phyloP scores from a whole-genome alignment of 2,329 filamentous ascomycete species.

The Emmonsiellopsis sp. region DNA sequence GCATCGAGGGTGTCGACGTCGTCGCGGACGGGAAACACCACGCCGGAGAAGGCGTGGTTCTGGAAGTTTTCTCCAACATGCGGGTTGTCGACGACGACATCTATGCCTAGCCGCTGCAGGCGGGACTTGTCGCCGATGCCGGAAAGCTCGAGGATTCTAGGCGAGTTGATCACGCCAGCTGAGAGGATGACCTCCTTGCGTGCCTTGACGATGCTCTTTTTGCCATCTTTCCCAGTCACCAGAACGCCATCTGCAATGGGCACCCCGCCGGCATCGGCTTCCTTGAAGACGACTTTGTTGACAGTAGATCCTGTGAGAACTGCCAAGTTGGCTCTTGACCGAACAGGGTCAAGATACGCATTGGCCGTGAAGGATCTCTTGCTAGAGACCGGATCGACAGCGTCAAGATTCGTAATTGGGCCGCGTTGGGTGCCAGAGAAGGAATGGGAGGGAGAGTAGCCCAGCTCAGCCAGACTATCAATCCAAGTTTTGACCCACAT shows the following conservation, averaged over 20 bases:
- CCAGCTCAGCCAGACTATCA: slow-evolving; percentile 7
- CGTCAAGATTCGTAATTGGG: slow-evolving; percentile 25
- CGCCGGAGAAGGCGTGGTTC: slow-evolving; percentile 33
- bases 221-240: slow-evolving; percentile 18
- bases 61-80: slow-evolving; percentile 44
- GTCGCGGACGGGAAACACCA: slow-evolving; percentile 20
- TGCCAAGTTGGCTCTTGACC: neutral
- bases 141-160: slow-evolving; percentile 49
- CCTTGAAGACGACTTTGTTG: neutral
- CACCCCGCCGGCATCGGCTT: neutral
- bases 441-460: slow-evolving; percentile 6
- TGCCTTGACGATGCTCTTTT: slow-evolving; percentile 19
- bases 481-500: slow-evolving; percentile 9
- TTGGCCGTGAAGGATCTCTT: neutral
- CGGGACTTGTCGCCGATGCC: slow-evolving; percentile 40
- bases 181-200: slow-evolving; percentile 48
- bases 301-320: neutral
- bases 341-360: neutral
- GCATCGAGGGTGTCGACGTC: slow-evolving; percentile 28
- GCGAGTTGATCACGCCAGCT: slow-evolving; percentile 49
- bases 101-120: neutral
- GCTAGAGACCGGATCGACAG: slow-evolving; percentile 15
- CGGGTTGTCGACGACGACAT: slow-evolving; percentile 27
- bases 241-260: slow-evolving; percentile 20
- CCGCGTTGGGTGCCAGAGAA: slow-evolving; percentile 13